Percentiles rank a stretch among this genome's conserved stretches.
Conservation (phyloP, 257 asterid species). For the Coffea canephora region DNA sequence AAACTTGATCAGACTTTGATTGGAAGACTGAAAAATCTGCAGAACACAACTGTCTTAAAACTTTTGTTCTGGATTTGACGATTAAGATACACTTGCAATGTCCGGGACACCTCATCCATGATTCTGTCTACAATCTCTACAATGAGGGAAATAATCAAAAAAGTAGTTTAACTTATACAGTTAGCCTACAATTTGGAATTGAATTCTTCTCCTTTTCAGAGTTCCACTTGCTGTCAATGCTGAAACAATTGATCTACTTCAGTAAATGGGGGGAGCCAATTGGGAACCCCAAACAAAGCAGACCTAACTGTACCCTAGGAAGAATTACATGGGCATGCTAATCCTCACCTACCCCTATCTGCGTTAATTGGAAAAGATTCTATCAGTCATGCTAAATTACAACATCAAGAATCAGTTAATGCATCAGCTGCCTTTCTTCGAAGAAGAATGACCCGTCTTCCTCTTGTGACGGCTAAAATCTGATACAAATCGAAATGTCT, state of each 20-base stretch:
- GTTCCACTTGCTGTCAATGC: constrained; percentile 8
- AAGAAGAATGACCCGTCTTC: constrained; percentile 76
- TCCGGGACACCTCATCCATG: too few species aligned
- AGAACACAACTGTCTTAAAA: too few species aligned
- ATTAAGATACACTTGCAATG: too few species aligned
- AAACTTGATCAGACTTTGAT: too few species aligned
- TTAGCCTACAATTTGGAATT: neutral
- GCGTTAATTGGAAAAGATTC: constrained; percentile 18
- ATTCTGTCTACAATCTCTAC: neutral
- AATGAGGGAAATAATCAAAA: neutral
- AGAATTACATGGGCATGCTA: constrained; percentile 17
- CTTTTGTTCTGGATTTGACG: too few species aligned
- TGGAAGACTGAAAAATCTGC: too few species aligned
- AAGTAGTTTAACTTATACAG: neutral
- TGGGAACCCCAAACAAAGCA: constrained; percentile 20
- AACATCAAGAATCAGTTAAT: neutral
- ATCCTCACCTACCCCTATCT: constrained; percentile 20
- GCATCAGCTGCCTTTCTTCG: constrained; percentile 59
- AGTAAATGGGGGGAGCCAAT: constrained; percentile 11
- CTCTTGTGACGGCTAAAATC: constrained; percentile 99
- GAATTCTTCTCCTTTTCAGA: constrained; percentile 1
- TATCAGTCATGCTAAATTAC: constrained; percentile 16
- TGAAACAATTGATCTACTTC: constrained; percentile 23
- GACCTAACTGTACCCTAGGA: constrained; percentile 18
- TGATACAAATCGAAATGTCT: constrained; percentile 92